phyloP scores from a whole-genome alignment of 1,284 basidiomycete species.

The Heterobasidion annosum region DNA sequence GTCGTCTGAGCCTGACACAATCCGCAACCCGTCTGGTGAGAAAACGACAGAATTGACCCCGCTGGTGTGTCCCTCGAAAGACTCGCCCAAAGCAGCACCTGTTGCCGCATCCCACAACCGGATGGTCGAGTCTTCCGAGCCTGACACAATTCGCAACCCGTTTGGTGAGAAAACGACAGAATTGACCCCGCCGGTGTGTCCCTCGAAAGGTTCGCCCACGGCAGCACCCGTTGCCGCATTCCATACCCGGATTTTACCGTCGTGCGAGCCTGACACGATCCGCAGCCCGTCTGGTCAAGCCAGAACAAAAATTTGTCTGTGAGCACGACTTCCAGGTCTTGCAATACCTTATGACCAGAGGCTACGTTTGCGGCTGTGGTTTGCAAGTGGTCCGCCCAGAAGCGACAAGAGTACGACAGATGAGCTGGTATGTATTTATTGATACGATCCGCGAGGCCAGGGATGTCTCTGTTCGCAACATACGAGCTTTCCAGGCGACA shows the following conservation, averaged over 20 bases:
- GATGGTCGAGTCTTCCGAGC: neutral
- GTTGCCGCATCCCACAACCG: neutral
- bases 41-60: neutral
- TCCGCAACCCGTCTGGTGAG: neutral
- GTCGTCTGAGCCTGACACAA: neutral
- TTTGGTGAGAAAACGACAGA: neutral
- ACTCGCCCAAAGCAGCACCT: no score
- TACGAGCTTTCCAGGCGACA: neutral
- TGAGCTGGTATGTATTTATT: neutral
- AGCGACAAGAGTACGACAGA: neutral
- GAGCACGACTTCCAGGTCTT: neutral
- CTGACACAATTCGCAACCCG: neutral
- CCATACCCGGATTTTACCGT: neutral
- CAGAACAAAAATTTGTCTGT: neutral
- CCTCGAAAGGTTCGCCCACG: neutral
- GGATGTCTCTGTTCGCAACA: neutral
- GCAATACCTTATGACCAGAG: neutral
- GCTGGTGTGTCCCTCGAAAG: constrained; percentile 1
- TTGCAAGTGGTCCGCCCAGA: neutral
- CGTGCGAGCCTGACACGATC: neutral
- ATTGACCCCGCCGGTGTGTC: neutral
- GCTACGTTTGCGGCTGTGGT: neutral
- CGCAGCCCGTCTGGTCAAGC: neutral
- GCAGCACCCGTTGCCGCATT: neutral
- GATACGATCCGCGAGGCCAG: neutral